phyloP scores from a whole-genome alignment of 257 asterid genomes.

The Solanum dulcamara region DNA sequence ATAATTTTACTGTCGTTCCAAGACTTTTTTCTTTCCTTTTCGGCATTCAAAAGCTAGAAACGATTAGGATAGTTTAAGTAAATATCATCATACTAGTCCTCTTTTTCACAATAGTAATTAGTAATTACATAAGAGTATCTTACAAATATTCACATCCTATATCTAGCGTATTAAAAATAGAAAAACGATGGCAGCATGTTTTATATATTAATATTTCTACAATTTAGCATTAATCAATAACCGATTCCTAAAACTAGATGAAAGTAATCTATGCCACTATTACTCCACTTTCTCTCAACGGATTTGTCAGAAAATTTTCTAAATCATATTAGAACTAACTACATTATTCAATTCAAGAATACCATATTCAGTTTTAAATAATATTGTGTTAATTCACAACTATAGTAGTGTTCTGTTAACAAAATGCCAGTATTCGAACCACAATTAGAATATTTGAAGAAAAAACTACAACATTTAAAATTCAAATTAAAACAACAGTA shows the following conservation, averaged over 20 bases:
- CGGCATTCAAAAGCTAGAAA: not conserved
- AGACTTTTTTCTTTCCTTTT: not conserved
- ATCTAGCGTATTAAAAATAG: not conserved
- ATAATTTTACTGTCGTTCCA: not conserved
- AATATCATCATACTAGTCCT: not conserved
- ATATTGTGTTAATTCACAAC: too few relatives aligned
- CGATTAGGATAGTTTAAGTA: not conserved
- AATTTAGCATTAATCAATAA: not conserved
- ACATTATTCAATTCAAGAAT: not conserved
- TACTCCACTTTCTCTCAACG: not conserved
- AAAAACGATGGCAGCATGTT: not conserved
- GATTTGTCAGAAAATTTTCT: not conserved
- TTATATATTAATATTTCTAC: not conserved
- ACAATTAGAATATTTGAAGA: not conserved
- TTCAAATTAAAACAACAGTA: not conserved
- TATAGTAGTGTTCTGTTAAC: too few relatives aligned
- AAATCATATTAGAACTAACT: not conserved
- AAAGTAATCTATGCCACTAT: not conserved
- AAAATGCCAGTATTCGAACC: not conserved
- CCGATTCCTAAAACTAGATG: not conserved
- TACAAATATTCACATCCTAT: not conserved
- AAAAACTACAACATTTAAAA: not conserved
- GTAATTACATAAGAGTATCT: not conserved
- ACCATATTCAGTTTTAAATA: not conserved
- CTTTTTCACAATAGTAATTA: not conserved